Percentiles rank a stretch among this genome's conserved stretches.
These are phyloP conservation scores for Hypoxylon fuscum DNA, from an alignment of 495 filamentous ascomycete species.

Conservation along the genomic window DNA sequence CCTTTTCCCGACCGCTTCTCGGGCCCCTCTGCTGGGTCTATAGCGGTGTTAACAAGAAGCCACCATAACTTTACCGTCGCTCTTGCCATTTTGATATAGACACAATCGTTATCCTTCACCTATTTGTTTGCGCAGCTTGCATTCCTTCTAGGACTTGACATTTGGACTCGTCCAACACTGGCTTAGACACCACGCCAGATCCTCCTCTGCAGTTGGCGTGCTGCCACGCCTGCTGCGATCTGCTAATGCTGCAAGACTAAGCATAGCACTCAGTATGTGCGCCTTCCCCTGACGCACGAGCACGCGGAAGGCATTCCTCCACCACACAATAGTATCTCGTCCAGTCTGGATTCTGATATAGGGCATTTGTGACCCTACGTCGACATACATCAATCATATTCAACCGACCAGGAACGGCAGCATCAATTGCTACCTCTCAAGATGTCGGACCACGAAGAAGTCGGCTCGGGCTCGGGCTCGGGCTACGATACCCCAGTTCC, in stretches of 20 bases:
- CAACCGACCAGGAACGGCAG: slow-evolving; percentile 15
- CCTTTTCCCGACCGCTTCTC: slow-evolving; percentile 90
- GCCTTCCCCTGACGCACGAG: slow-evolving; percentile 42
- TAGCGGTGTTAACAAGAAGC: slow-evolving; percentile 94
- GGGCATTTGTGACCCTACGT: not conserved
- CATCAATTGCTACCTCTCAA: slow-evolving; percentile 26
- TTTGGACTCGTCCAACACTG: slow-evolving; percentile 8
- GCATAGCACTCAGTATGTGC: slow-evolving; percentile 39
- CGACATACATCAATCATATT: slow-evolving; percentile 5
- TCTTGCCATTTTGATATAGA: slow-evolving; percentile 42
- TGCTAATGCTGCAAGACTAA: slow-evolving; percentile 47
- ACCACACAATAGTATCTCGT: slow-evolving; percentile 1
- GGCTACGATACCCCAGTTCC: slow-evolving; percentile 80
- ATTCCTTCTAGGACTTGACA: not conserved
- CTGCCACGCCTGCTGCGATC: slow-evolving; percentile 46
- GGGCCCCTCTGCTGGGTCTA: slow-evolving; percentile 92
- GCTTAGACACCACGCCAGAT: slow-evolving; percentile 10
- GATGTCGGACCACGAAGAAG: slow-evolving; percentile 69
- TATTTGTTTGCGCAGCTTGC: not conserved
- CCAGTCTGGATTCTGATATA: slow-evolving; percentile 3
- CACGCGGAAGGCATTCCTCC: slow-evolving; percentile 43
- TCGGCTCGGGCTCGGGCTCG: slow-evolving; percentile 52
- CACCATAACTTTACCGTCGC: slow-evolving; percentile 81
- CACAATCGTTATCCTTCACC: slow-evolving; percentile 6
- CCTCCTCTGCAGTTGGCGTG: slow-evolving; percentile 45